Evolutionary conservation across 352 stramenopile genomes (phyloP), one percentile per base, ranked within the genome.

Genomic region (Globisporangium sylvaticum): DNA sequence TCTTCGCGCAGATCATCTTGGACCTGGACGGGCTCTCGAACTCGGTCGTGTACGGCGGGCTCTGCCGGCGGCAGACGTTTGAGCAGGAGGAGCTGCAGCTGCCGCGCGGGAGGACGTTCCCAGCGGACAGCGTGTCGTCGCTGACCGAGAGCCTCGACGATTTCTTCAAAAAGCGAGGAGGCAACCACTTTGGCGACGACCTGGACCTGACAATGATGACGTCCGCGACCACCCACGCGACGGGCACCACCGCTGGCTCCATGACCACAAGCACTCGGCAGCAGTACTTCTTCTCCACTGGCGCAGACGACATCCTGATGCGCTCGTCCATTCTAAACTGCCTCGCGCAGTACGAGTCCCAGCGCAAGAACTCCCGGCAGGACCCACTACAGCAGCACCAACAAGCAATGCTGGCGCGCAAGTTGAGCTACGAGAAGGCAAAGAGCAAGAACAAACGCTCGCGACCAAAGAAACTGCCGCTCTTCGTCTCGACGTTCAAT

Each of bases 401-500:
- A 12, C 18, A 25, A 20, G 8, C 31, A 42, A 15, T 37, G 20
- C n/a, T 53, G 14, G 29, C 29, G 9, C 66, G 50, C 27, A 62
- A 37, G 52, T 18, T 31, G 69, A 64, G 27, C 62, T n/a, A 27
- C 44, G 25, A 32, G 34, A 42, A 63, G 68, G 3, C 50, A 8
- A 50, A 27, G 64, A 27, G 57, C 59, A 46, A 62, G 52, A 15
- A 24, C 31, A 46, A 44, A 31, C n/a, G 20, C 4, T 32, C 55
- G 8, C 67, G 76, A 58, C 72, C 58, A 15, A 74, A 76, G 69
- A 84, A 83, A 27, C 76, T 91, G 46, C 62, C 73, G 12, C 87
- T 95, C 15, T 95, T 93, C 58, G 70, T 81, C 24, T 92, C 87
- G 22, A 94, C 87, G 25, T 95, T 95, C 69, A 95, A 95, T 64